Conservation (phyloP, 2,329 filamentous ascomycete genomes). For the Orbilia javanica region DNA sequence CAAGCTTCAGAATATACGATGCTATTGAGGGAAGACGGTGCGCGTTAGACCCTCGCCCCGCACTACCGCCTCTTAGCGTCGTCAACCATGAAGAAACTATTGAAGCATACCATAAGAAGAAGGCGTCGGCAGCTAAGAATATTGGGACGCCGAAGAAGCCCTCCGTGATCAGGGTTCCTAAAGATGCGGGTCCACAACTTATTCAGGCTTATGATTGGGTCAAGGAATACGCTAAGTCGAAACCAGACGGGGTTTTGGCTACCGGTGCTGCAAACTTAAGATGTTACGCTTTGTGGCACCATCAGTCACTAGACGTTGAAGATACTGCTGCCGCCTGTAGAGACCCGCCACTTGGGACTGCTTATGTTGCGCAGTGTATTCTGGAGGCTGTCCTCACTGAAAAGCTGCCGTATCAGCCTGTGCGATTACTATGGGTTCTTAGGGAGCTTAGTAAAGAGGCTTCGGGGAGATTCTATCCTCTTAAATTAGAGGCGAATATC, state of each 20-base stretch:
- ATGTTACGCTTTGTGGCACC: constrained; percentile 76
- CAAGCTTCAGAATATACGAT: constrained; percentile 78
- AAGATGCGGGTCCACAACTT: constrained; percentile 55
- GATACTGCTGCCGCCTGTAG: constrained; percentile 72
- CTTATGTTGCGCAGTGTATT: constrained; percentile 73
- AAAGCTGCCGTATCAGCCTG: constrained; percentile 60
- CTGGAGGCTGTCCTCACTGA: constrained; percentile 71
- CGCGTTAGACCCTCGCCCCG: constrained; percentile 76
- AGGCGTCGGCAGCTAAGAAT: constrained; percentile 12
- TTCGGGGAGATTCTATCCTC: constrained; percentile 9
- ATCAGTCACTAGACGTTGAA: constrained; percentile 68
- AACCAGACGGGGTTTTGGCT: constrained; percentile 57
- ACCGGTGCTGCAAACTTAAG: constrained; percentile 66
- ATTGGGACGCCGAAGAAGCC: constrained; percentile 36
- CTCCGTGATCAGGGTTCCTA: constrained; percentile 39
- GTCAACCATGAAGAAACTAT: constrained; percentile 67
- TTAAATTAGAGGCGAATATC: constrained; percentile 1
- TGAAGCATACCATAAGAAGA: constrained; percentile 62
- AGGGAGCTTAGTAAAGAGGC: constrained; percentile 36
- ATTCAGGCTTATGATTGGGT: constrained; percentile 61
- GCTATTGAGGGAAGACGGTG: constrained; percentile 77
- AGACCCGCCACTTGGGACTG: constrained; percentile 71
- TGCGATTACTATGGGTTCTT: constrained; percentile 36
- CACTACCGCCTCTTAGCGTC: constrained; percentile 78
- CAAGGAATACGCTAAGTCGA: constrained; percentile 52